A percentile compares a stretch with the other conserved stretches of the same genome.
phyloP scores from a whole-genome alignment of 345 rosid genomes.

The Litchi chinensis region DNA sequence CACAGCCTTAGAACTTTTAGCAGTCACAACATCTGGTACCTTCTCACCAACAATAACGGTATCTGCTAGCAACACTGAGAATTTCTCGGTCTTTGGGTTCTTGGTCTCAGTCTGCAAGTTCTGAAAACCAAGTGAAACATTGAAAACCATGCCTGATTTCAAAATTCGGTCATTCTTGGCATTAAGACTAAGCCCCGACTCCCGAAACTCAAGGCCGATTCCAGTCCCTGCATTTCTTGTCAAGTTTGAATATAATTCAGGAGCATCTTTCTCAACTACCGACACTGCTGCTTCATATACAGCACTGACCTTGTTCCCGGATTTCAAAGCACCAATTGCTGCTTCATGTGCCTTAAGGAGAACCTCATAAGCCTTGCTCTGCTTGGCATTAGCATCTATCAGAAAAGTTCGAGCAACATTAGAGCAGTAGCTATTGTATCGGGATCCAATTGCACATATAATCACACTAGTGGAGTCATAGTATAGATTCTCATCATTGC shows the following conservation, averaged over 20 bases:
- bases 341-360: constrained; percentile 60
- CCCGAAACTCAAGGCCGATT: constrained; percentile 64
- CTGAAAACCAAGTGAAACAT: constrained; percentile 56
- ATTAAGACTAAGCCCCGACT: constrained; percentile 52
- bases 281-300: constrained; percentile 52
- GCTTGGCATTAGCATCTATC: constrained; percentile 51
- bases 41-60: constrained; percentile 52
- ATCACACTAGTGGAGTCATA: constrained; percentile 57
- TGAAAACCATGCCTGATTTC: constrained; percentile 53
- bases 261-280: constrained; percentile 46
- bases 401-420: constrained; percentile 51
- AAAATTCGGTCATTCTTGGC: constrained; percentile 45
- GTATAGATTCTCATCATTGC: constrained; percentile 48
- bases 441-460: constrained; percentile 52
- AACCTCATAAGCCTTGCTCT: constrained; percentile 57
- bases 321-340: constrained; percentile 44
- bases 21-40: constrained; percentile 42
- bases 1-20: constrained; percentile 51
- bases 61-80: constrained; percentile 49
- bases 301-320: constrained; percentile 44
- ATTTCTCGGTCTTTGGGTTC: constrained; percentile 36
- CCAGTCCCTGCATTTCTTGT: constrained; percentile 60
- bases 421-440: constrained; percentile 60
- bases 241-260: constrained; percentile 40
- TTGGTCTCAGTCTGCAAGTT: constrained; percentile 42